Evolutionary conservation across 345 rosid genomes (phyloP).

Genomic region (Psidium friedrichsthalianum): DNA sequence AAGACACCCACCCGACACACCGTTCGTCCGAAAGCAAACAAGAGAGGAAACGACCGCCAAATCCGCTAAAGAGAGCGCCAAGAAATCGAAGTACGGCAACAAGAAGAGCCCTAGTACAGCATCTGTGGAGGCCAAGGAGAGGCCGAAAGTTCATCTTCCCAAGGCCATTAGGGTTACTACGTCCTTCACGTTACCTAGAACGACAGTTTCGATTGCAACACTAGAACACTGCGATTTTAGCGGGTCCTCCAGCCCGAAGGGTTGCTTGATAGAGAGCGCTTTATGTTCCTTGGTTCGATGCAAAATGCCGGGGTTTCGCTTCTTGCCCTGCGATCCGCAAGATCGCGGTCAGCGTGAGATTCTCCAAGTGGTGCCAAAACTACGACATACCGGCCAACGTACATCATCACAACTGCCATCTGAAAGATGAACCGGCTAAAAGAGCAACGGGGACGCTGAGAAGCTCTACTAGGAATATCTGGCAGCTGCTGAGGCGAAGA

Average conservation of each 20-base stretch:
- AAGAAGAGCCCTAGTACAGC: not conserved
- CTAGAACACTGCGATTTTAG: not conserved
- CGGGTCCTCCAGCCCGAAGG: not conserved
- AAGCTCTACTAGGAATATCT: constrained; percentile 37
- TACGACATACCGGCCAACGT: not conserved
- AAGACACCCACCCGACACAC: not conserved
- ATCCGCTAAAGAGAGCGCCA: not conserved
- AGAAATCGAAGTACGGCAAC: not conserved
- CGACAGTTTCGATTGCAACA: not conserved
- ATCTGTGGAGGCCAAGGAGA: constrained; percentile 3
- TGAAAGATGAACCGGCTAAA: not conserved
- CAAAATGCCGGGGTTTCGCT: constrained; percentile 1
- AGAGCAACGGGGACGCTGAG: constrained; percentile 2
- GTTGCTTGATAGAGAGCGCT: constrained; percentile 1
- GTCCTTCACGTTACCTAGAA: not conserved
- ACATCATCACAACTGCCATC: not conserved
- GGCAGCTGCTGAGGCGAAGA: constrained; percentile 21
- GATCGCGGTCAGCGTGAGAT: not conserved
- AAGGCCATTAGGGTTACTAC: constrained; percentile 22
- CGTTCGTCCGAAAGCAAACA: not conserved
- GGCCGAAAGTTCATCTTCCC: constrained; percentile 27
- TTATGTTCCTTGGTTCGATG: not conserved
- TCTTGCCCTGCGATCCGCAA: not conserved
- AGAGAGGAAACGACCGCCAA: not conserved
- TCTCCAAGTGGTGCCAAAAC: not conserved